Percentiles rank a stretch among this genome's conserved stretches.
phyloP scores from a whole-genome alignment of 371 early-diverging fungal species.

The Mortierella sp. region DNA sequence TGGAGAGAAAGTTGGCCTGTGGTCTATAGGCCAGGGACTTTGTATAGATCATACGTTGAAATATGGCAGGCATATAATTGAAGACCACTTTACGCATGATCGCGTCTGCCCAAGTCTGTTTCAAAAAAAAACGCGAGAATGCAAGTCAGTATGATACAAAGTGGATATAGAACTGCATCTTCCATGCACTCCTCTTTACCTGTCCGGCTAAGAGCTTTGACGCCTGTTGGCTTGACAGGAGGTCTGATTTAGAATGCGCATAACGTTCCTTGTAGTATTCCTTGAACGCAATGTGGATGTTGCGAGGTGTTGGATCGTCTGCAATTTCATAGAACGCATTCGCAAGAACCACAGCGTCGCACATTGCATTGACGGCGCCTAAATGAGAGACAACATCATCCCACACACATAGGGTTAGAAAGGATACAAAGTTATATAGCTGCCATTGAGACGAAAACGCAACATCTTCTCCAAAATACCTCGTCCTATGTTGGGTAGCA shows the following conservation, averaged over 20 bases:
- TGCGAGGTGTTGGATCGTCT: neutral
- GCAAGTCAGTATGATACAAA: too few relatives aligned
- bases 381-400: too few relatives aligned
- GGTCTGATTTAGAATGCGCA: neutral
- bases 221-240: conserved; percentile 2
- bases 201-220: conserved; percentile 20
- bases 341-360: conserved; percentile 24
- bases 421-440: neutral
- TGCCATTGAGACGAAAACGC: neutral
- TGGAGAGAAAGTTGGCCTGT: conserved; percentile 18
- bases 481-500: conserved; percentile 21
- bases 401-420: too few relatives aligned
- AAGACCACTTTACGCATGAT: conserved; percentile 11
- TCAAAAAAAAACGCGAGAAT: neutral
- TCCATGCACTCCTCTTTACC: neutral
- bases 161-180: too few relatives aligned
- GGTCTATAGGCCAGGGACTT: conserved; percentile 19
- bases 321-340: conserved; percentile 25
- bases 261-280: conserved; percentile 16
- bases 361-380: conserved; percentile 26
- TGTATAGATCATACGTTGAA: neutral
- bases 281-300: conserved; percentile 10
- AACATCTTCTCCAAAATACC: neutral
- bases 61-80: conserved; percentile 11
- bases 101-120: conserved; percentile 13